Base-by-base conservation (phyloP, 2,329 filamentous ascomycete genomes). In the Penicillium italicum region DNA sequence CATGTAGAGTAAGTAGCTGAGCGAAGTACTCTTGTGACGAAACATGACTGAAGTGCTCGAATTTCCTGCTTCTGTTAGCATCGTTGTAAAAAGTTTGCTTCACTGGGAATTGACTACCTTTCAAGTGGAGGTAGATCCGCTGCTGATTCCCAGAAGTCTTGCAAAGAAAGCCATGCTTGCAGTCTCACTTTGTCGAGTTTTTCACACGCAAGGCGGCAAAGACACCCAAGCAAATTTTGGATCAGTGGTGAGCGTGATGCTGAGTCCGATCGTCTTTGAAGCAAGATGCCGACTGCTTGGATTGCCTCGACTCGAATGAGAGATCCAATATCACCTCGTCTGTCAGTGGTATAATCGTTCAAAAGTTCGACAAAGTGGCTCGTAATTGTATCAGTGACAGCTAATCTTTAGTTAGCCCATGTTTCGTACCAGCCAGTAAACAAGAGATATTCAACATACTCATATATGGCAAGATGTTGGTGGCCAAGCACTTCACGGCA, bases 311-410 rank as follows among this genome's bases (percentile, higher is more conserved):
- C 77, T 4, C 94, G 83, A 4, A 96, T 88, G 50, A 92, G 83
- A 0, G 92, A 96, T 5, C 94, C 94, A 46, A 97, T 82, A 67
- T 99, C 94, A 16, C 94, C 94, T 54, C 91, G 82, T 14, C 92
- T 87, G 62, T 90, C 93, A 4, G 90, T 92, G 0, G 90, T 96
- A 68, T 97, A 97, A 69, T 99, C 92, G 62, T 93, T 88, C 28
- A 99, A 74, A 36, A 76, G 77, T 1, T 54, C 53, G 2, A 72
- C 53, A 24, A 78, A 62, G 49, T 70, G 65, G 8, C 60, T 59
- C 18, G 63, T 58, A 49, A 76, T 57, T 28, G 50, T 53, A 49
- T 70, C 63, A 3, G 65, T 66, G n/a, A 65, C 53, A 55, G 62
- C 74, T 76, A 44, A 20, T 8, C 26, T 16, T 22, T 10, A 11